A percentile compares a stretch with the other conserved stretches of the same genome.
Conservation (phyloP, 2,329 filamentous ascomycete genomes). For the Paracoccidioides lutzii region DNA sequence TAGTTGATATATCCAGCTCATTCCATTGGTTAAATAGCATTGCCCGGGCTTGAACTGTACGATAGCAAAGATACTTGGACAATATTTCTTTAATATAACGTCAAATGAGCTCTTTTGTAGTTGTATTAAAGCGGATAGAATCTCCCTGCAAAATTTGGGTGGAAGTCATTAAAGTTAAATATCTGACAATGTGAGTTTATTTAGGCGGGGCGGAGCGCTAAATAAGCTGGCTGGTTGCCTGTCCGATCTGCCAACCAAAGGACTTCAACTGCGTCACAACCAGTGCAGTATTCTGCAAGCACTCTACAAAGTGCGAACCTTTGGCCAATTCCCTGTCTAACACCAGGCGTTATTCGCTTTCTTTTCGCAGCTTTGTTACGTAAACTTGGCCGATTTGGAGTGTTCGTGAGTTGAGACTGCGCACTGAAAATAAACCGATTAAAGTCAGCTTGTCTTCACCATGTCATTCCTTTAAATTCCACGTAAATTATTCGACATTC, state of each 20-base stretch:
- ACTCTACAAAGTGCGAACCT: too few relatives aligned
- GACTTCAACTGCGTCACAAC: neutral
- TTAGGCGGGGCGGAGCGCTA: too few relatives aligned
- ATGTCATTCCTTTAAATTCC: neutral
- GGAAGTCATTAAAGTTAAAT: too few relatives aligned
- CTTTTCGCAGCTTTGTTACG: neutral
- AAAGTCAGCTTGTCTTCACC: neutral
- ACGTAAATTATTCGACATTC: neutral
- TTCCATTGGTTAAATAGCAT: neutral
- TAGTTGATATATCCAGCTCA: neutral
- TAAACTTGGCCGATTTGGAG: neutral
- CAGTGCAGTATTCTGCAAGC: neutral
- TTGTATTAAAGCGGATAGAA: neutral
- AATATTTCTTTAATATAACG: neutral
- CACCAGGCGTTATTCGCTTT: neutral
- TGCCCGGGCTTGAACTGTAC: too few relatives aligned
- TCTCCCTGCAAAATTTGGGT: too few relatives aligned
- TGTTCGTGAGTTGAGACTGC: neutral
- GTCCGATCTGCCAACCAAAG: neutral
- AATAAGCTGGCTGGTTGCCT: too few relatives aligned
- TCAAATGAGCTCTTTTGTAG: neutral
- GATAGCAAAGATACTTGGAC: neutral
- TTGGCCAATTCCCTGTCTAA: neutral
- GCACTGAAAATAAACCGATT: neutral
- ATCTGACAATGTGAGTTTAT: too few relatives aligned